Evolutionary conservation across 768 basidiomycete genomes (phyloP).

Genomic region (Lentinus tigrinus): DNA sequence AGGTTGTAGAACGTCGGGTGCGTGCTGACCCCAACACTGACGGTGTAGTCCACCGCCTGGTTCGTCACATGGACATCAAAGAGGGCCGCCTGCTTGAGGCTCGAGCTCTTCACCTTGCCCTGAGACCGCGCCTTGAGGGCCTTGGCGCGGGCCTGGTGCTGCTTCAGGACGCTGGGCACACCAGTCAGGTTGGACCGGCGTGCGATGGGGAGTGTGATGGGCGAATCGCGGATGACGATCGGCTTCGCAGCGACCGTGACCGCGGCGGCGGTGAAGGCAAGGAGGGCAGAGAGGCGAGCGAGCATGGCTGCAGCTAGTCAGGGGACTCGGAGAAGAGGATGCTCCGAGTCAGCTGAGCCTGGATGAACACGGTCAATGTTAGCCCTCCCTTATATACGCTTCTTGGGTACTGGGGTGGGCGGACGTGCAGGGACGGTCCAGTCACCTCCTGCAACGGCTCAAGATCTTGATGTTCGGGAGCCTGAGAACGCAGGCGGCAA

Average conservation of each 20-base stretch:
- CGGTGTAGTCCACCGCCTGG: constrained; percentile 24
- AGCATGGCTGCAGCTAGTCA: not conserved
- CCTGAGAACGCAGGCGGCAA: too few species aligned
- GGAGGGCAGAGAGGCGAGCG: not conserved
- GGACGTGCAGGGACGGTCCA: not conserved
- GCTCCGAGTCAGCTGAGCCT: not conserved
- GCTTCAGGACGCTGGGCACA: constrained; percentile 4
- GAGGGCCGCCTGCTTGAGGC: not conserved
- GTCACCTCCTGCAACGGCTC: too few species aligned
- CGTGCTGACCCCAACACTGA: constrained; percentile 40
- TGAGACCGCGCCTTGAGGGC: constrained; percentile 1
- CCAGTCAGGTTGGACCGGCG: constrained; percentile 18
- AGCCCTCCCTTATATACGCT: not conserved
- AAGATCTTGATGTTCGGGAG: too few species aligned
- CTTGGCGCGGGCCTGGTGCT: constrained; percentile 20
- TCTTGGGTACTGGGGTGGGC: not conserved
- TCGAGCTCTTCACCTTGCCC: not conserved
- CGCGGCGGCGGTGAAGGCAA: not conserved
- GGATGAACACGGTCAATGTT: not conserved
- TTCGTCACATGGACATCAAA: constrained; percentile 21
- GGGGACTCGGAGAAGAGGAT: not conserved
- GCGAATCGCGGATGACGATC: constrained; percentile 12
- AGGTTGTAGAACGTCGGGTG: constrained; percentile 40
- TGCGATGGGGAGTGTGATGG: constrained; percentile 13
- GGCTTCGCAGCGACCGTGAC: not conserved